These are phyloP conservation scores for Ustulina deusta DNA, from an alignment of 2,329 filamentous ascomycete genomes.

Conservation along the genomic window DNA sequence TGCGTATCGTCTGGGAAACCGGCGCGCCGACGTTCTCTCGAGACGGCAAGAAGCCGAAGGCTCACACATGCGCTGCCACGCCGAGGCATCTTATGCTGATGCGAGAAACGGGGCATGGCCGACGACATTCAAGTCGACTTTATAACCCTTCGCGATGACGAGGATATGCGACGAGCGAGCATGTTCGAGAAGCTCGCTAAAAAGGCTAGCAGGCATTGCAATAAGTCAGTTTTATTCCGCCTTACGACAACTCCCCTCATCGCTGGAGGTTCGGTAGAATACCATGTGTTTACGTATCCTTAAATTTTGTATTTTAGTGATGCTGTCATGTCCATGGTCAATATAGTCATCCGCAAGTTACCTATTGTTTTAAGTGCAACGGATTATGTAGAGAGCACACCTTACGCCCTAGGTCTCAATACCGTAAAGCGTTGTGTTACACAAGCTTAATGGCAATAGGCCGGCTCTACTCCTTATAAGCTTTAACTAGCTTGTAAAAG, in stretches of 20 bases:
- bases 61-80: not conserved
- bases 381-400: too few species aligned
- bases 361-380: too few species aligned
- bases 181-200: not conserved
- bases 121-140: slow-evolving; percentile 3
- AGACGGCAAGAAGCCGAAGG: not conserved
- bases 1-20: not conserved
- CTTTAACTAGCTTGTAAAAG: not conserved
- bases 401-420: too few species aligned
- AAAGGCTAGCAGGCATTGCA: not conserved
- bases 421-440: too few species aligned
- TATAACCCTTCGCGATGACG: not conserved
- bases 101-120: not conserved
- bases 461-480: not conserved
- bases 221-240: not conserved
- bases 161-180: not conserved
- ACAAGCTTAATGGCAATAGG: too few species aligned
- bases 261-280: too few species aligned
- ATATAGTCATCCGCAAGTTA: too few species aligned
- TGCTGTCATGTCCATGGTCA: too few species aligned
- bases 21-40: not conserved
- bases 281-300: too few species aligned
- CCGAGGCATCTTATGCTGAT: not conserved
- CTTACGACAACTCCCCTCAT: too few species aligned
- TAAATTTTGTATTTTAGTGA: too few species aligned